These are phyloP conservation scores for Rhizodiscina lignyota DNA, from an alignment of 495 filamentous ascomycete genomes.

Conservation along the genomic window DNA sequence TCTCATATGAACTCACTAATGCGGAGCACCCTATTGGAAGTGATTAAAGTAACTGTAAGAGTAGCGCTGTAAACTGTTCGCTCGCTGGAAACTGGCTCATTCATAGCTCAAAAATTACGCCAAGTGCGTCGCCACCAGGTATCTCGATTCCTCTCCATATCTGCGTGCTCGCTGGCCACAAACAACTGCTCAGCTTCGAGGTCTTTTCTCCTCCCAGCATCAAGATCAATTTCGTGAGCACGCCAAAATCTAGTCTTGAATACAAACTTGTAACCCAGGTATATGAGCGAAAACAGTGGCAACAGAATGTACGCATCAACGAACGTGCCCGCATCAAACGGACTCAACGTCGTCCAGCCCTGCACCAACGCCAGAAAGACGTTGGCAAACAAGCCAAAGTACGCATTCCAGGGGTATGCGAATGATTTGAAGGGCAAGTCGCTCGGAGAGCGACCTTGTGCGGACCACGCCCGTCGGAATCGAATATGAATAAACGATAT, in stretches of 20 bases:
- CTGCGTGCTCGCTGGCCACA: conserved; percentile 62
- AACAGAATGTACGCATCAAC: conserved; percentile 14
- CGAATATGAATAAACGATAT: conserved; percentile 53
- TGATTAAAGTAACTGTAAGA: no score
- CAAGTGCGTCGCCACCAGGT: no score
- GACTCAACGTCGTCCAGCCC: conserved; percentile 14
- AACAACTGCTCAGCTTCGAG: conserved; percentile 49
- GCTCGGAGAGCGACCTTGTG: conserved; percentile 27
- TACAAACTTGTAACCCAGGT: conserved; percentile 6
- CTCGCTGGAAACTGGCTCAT: no score
- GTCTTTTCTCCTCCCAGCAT: conserved; percentile 5
- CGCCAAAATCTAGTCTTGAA: conserved; percentile 6
- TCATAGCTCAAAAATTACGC: no score
- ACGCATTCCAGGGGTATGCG: conserved; percentile 11
- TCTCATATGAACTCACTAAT: no score
- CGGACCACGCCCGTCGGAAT: conserved; percentile 39
- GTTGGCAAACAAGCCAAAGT: conserved; percentile 13
- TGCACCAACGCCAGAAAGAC: conserved; percentile 13
- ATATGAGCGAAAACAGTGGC: conserved; percentile 11
- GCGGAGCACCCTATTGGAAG: no score
- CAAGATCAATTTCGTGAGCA: conserved; percentile 10
- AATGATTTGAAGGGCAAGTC: conserved; percentile 8
- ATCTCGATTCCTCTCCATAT: no score
- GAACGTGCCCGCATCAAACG: conserved; percentile 10
- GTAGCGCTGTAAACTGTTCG: no score